Evolutionary conservation across 2,329 filamentous ascomycete genomes (phyloP), one percentile per base, ranked within the genome.

Genomic region (Microdochium trichocladiopsis): DNA sequence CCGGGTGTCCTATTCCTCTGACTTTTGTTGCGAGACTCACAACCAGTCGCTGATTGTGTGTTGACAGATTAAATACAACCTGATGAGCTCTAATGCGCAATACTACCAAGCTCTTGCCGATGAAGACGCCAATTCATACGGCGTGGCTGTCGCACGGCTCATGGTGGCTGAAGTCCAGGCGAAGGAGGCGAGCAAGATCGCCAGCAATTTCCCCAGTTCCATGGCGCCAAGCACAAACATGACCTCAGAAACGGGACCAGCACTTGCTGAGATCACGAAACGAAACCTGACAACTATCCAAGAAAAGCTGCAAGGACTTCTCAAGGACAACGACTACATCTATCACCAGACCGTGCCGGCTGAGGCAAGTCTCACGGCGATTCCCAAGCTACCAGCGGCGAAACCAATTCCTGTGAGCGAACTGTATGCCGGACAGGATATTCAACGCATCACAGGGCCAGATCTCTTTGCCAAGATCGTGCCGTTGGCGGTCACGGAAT

Each of bases 351-450:
- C 84, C 1, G 86, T 99, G 2, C 93, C 94, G 0, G 85, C 86
- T 10, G 91, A 96, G 68, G 88, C 91, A 3, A 87, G 86, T 25
- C 73, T 99, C 12, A 74, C 89, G 1, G 80, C 87, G 1, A 91
- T 99, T 49, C 81, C 91, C 2, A 99, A 97, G 67, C 78, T 97
- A 16, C 91, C 93, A 4, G 95, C 94, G 1, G 92, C 94, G 8
- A 99, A 99, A 68, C 91, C 94, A 3, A 97, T 99, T 56, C 93
- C 94, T 0, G 93, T 99, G 25, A 95, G 89, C 65, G 95, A 99
- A 66, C 76, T 99, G 1, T 99, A 99, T 64, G 91, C 95, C 53
- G 93, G 93, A 1, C 94, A 97, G 69, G 94, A 99, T 66, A 96
- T 99, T 43, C 90, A 96, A 67, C 82, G 91, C 24, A 97, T 99